phyloP scores from a whole-genome alignment of 2,329 filamentous ascomycete genomes.

The Phymatotrichopsis omnivora region DNA sequence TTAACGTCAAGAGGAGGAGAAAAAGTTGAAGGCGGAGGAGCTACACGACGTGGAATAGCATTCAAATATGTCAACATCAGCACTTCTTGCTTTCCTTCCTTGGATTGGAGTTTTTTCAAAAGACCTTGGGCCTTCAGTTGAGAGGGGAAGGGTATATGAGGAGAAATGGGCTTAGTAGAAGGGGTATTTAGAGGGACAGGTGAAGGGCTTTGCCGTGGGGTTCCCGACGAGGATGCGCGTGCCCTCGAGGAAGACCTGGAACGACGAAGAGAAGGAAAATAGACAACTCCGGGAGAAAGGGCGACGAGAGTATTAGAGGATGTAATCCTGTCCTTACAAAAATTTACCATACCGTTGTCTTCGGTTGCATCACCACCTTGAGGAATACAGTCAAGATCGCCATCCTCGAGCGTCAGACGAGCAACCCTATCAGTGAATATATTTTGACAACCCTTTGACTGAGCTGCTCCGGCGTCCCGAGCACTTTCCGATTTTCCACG shows the following conservation, averaged over 20 bases:
- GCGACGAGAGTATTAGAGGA: neutral
- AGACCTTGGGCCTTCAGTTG: neutral
- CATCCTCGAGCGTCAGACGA: slow-evolving; percentile 24
- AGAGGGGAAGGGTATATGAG: neutral
- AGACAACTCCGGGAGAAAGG: slow-evolving; percentile 1
- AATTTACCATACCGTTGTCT: slow-evolving; percentile 19
- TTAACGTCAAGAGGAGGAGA: slow-evolving; percentile 75
- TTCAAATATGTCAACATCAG: slow-evolving; percentile 24
- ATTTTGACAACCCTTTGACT: slow-evolving; percentile 7
- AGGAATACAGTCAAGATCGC: slow-evolving; percentile 6
- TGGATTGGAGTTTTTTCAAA: slow-evolving; percentile 8
- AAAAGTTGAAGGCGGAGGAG: slow-evolving; percentile 56
- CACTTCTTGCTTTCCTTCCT: slow-evolving; percentile 21
- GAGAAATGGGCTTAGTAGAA: neutral
- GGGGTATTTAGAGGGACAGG: neutral
- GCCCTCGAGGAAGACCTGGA: neutral
- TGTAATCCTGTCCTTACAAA: slow-evolving; percentile 3
- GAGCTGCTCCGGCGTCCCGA: slow-evolving; percentile 5
- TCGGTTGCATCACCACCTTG: slow-evolving; percentile 8
- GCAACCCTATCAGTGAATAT: slow-evolving; percentile 20
- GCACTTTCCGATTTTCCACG: neutral
- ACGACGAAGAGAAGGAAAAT: neutral
- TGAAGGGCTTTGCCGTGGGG: neutral
- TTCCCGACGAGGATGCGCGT: neutral
- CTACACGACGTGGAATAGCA: slow-evolving; percentile 22